Base-by-base conservation (phyloP, 2,329 filamentous ascomycete species). In the Cladosporium colombiae region DNA sequence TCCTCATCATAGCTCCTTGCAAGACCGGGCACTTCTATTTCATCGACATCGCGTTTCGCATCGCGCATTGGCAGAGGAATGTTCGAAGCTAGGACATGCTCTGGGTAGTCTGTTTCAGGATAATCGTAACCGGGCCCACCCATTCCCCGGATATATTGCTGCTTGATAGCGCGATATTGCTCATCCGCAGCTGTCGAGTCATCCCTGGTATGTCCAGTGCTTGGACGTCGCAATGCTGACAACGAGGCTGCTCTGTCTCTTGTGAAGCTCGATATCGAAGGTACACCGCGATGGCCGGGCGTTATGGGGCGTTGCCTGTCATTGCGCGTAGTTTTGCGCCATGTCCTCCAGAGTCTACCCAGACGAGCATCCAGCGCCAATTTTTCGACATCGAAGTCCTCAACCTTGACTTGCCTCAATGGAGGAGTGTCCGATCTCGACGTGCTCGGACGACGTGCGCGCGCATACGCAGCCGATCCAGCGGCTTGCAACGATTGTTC, bases 361-460 rank as follows among this genome's bases (percentile, higher is more conserved):
- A 99, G 82, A 2, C 92, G 93, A 65, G 93, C 86, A 75, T 97
- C 96, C 67, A 98, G 83, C 8, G 94, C 94, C 69, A 98, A 87
- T 71, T 93, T 92, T 75, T 98, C 95, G 84, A 97, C 92, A 75
- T 99, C 95, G 64, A 88, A 81, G 73, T 98, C 94, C 73, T 96
- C 91, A 29, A 99, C 89, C 33, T 65, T 63, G 25, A 63, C 25
- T 40, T 63, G 61, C 14, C 18, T 25, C 23, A 25, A n/a, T 18
- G 50, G 14, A 44, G 60, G 6, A 2, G 4, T 16, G 18, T 35
- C 61, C n/a, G 27, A 7, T 60, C 65, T 59, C 40, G 61, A 79
- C 67, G 76, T 79, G 69, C 74, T 74, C 67, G 78, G 78, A 61
- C 78, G 78, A 13, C 75, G 74, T 66, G 76, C 82, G 69, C 91